These are phyloP conservation scores for Phytophthora quininea DNA, from an alignment of 352 stramenopile genomes.

Conservation along the genomic window DNA sequence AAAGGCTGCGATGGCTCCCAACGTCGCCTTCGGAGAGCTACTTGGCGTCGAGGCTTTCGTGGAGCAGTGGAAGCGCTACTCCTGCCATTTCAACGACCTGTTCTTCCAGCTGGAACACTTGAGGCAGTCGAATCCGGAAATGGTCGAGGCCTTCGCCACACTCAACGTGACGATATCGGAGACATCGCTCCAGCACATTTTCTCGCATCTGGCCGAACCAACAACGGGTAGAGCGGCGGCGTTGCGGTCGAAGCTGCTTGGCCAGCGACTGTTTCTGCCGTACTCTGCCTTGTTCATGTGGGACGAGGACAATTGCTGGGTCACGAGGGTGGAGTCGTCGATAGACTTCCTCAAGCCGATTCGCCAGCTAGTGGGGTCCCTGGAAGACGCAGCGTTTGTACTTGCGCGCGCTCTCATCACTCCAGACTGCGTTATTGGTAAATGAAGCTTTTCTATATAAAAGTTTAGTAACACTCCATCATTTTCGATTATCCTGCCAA, in stretches of 20 bases:
- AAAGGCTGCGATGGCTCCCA: slow-evolving; percentile 16
- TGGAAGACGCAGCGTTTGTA: slow-evolving; percentile 16
- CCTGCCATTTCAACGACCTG: slow-evolving; percentile 34
- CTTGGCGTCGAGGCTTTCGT: slow-evolving; percentile 16
- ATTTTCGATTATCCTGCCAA: background rate
- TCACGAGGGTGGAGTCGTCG: slow-evolving; percentile 8
- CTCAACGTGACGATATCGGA: slow-evolving; percentile 17
- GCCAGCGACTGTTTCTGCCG: slow-evolving; percentile 15
- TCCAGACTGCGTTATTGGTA: slow-evolving; percentile 4
- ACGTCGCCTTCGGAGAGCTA: slow-evolving; percentile 26
- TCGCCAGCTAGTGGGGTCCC: background rate
- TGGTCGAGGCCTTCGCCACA: slow-evolving; percentile 1
- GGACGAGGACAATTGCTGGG: background rate
- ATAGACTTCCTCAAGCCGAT: slow-evolving; percentile 23
- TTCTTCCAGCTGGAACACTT: slow-evolving; percentile 36
- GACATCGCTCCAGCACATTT: slow-evolving; percentile 13
- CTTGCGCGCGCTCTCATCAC: slow-evolving; percentile 14
- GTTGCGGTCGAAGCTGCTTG: slow-evolving; percentile 8
- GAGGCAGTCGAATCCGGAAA: slow-evolving; percentile 15
- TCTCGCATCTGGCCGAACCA: slow-evolving; percentile 6
- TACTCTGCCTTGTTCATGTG: slow-evolving; percentile 19
- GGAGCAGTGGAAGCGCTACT: slow-evolving; percentile 34
- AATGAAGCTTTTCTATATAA: slow-evolving; percentile 1
- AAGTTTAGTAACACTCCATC: background rate
- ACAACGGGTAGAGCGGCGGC: background rate